Conservation (phyloP, 805 yeast genomes). For the Starmerella apis region DNA sequence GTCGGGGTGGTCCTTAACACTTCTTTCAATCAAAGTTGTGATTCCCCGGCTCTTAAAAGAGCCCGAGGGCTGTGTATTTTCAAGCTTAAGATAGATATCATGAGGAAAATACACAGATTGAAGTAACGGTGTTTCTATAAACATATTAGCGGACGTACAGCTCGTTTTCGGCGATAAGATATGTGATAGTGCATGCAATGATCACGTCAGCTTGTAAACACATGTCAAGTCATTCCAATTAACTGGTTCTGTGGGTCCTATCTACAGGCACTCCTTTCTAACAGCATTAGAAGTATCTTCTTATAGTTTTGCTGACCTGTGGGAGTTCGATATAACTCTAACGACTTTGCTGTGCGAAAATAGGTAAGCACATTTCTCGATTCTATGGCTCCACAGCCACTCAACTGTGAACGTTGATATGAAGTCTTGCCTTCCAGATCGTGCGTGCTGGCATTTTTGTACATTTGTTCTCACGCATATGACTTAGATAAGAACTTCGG, state of each 20-base stretch:
- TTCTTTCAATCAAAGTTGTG: constrained; percentile 12
- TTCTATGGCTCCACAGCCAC: no score
- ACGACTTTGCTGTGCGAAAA: no score
- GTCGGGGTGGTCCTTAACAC: constrained; percentile 35
- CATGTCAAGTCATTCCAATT: no score
- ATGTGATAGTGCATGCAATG: background rate
- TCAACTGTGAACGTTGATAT: no score
- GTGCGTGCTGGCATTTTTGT: background rate
- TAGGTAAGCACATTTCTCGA: no score
- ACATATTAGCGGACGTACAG: constrained; percentile 11
- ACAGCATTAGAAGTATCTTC: no score
- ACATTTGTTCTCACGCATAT: background rate
- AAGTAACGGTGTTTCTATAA: constrained; percentile 49
- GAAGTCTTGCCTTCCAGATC: background rate
- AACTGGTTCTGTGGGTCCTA: no score
- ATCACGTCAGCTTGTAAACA: background rate
- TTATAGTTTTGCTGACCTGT: no score
- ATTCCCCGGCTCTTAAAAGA: constrained; percentile 62
- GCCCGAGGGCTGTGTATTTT: constrained; percentile 80
- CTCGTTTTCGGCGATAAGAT: background rate
- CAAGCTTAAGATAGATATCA: constrained; percentile 67
- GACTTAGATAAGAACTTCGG: constrained; percentile 7
- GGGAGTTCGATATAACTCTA: no score
- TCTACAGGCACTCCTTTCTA: no score
- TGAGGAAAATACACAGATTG: constrained; percentile 65